phyloP scores from a whole-genome alignment of 2,329 filamentous ascomycete species.

The Trichoderma koningiopsis region DNA sequence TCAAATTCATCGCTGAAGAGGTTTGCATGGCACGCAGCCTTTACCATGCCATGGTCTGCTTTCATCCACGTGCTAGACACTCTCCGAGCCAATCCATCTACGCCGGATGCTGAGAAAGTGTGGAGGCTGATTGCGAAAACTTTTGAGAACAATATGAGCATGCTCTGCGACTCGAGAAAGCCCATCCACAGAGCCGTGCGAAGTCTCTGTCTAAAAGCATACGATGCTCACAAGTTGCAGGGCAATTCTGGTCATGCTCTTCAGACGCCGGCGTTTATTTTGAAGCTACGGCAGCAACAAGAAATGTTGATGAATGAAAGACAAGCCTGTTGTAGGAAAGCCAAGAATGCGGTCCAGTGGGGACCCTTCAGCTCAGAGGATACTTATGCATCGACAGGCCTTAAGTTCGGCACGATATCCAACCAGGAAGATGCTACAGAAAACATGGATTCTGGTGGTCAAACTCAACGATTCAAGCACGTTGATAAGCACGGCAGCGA shows the following conservation, averaged over 20 bases:
- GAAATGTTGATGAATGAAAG: neutral
- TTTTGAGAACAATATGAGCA: constrained; percentile 8
- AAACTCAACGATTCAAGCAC: neutral
- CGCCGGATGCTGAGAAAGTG: constrained; percentile 3
- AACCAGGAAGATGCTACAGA: neutral
- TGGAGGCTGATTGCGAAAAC: constrained; percentile 10
- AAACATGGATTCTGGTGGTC: neutral
- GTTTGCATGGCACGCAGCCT: constrained; percentile 13
- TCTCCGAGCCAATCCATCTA: constrained; percentile 2
- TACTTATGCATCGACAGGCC: neutral
- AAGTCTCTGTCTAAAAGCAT: constrained; percentile 10
- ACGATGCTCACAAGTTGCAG: constrained; percentile 8
- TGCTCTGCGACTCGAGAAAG: constrained; percentile 5
- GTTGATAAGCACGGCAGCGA: neutral
- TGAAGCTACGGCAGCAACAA: neutral
- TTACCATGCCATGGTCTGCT: constrained; percentile 13
- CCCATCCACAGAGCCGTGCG: constrained; percentile 15
- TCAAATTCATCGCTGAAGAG: constrained; percentile 3
- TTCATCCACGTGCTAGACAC: constrained; percentile 13
- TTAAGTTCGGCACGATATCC: neutral
- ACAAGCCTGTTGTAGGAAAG: neutral
- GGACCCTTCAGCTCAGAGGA: neutral
- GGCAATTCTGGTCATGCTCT: neutral
- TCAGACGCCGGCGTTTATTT: constrained; percentile 12
- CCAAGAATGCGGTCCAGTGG: neutral